Base-by-base conservation (phyloP, 257 asterid species). In the Jacaranda copaia region DNA sequence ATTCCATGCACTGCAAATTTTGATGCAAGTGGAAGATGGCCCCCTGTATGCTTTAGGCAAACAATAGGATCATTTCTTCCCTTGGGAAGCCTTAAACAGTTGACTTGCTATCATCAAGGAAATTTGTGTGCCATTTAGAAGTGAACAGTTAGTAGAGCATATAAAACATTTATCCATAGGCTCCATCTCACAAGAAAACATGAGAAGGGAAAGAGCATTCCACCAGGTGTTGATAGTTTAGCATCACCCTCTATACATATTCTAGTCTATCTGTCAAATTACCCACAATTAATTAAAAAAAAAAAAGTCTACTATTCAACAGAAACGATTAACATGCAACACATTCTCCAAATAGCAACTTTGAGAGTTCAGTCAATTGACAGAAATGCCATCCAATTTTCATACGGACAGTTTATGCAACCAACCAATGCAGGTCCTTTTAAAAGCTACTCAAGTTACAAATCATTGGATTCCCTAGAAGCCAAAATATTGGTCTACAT, bases 391-490 rank as follows among this genome's bases (percentile, higher is more conserved):
- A 45, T 19, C 36, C 57, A 42, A 43, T 16, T 45, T 16, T 35
- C 45, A 16, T 25, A 64, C n/a, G 45, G 55, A 61, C 3, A 67
- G 40, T n/a, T 16, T 40, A 64, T 16, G 72, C 38, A 67, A 20
- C 55, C 72, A 67, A 43, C 12, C 39, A 19, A 43, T 20, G 40
- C 57, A 19, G 72, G 57, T 67, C 10, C 14, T 65, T 53, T 53
- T 40, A 20, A 60, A 38, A 62, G 68, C 45, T 14, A 14, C 16
- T 6, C 1, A 4, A 36, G 12, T 32, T 62, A 3, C 45, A 51
- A 69, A 69, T 36, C 36, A 52, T 38, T 53, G 64, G 38, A 53
- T 53, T 69, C 75, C 15, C 75, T 4, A 70, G 64, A 52, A 39
- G 36, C 36, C 32, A 48, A 55, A n/a, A 53, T 52, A 38, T 25